Base-by-base conservation (phyloP, 805 yeast genomes). In the Saccharomyces kudriavzevii region DNA sequence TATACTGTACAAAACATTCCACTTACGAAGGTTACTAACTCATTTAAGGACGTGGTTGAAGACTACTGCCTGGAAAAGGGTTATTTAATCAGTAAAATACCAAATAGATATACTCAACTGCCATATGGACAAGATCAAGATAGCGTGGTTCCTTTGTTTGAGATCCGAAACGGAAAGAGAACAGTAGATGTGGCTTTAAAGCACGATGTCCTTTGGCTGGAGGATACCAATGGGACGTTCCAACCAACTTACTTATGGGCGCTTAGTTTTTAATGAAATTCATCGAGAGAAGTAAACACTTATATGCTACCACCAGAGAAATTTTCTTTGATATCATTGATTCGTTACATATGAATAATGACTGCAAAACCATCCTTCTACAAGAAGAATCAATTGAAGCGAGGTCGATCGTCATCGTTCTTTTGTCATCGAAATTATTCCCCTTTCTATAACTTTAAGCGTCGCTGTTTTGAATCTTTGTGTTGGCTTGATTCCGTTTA, bases 11-110 rank as follows among this genome's bases (percentile, higher is more conserved):
- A 62, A 60, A 54, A 59, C 4, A 70, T 77, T 4, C 82, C 83
- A 0, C 58, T 75, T 10, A 70, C 72, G 40, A 72, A 71, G 46
- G 67, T 81, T 0, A 59, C 68, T 29, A 71, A 77, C 3, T 73
- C 87, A 0, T 83, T 84, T 62, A 82, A 76, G 57, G 89, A 87
- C 51, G 83, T 89, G 20, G 79, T 88, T 2, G 81, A 77, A 51
- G 80, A 80, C 2, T 79, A 73, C 60, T 89, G 96, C 60, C 62
- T 73, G 26, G 68, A 70, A 2, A 68, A 80, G 49, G 78, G 79
- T 40, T 71, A 83, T 25, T n/a, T 58, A 5, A 47, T 68, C 27
- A 51, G 52, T 17, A 67, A 64, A 49, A 3, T 45, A 1, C 43
- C 55, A 2, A 56, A 56, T 45, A 51, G 48, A 29, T 63, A 49